Conservation (phyloP, 306 rosid species). For the Astragalus membranaceus region DNA sequence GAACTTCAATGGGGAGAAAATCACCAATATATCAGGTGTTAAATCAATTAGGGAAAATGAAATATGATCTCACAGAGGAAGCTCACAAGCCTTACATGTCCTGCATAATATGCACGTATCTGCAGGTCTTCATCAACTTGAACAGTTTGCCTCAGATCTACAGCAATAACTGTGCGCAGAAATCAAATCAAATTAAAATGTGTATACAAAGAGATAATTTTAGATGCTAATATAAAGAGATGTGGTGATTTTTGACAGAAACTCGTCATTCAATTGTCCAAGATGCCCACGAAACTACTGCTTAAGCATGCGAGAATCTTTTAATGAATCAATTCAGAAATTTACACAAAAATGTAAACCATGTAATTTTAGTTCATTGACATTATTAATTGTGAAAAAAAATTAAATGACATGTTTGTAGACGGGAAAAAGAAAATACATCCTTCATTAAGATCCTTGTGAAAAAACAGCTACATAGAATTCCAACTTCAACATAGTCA, state of each 20-base stretch:
- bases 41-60: background rate
- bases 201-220: background rate
- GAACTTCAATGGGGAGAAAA: background rate
- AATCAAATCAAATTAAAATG: conserved; percentile 19
- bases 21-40: background rate
- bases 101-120: no score
- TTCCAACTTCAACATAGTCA: background rate
- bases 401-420: background rate
- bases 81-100: conserved; percentile 32
- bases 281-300: conserved; percentile 6
- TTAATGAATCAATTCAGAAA: no score
- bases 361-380: background rate
- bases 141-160: no score
- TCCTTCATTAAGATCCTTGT: background rate
- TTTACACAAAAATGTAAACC: background rate
- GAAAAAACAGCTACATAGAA: background rate
- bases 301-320: background rate
- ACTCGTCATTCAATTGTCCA: background rate
- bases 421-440: background rate
- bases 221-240: background rate
- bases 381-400: background rate
- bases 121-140: no score
- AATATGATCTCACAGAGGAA: conserved; percentile 1
- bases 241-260: conserved; percentile 2
- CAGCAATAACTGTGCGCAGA: conserved; percentile 20